Base-by-base conservation (phyloP, 768 basidiomycete species). In the Suillus subaureus region DNA sequence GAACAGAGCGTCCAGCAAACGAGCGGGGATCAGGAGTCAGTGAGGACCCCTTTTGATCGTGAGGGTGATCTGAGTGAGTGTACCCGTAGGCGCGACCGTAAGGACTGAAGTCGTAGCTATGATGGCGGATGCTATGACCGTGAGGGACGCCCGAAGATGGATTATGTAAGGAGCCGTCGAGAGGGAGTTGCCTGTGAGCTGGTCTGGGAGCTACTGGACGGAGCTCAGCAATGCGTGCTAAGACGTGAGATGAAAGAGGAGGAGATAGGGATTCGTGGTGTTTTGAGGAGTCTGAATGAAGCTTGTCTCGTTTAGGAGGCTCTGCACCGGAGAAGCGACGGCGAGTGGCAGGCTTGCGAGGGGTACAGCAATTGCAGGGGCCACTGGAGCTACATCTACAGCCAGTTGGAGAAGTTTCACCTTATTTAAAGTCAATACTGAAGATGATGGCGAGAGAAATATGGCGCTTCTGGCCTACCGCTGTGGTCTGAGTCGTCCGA, bases 121-220 rank as follows among this genome's bases (percentile, higher is more conserved):
- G 83, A 70, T 83, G 83, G 57, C 84, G 83, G 62, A 69, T 67
- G 15, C 73, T 61, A 61, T 83, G 81, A 21, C 76, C 77, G 62
- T 83, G 81, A 61, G 80, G 75, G n/a, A 78, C 58, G 61, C 76
- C 79, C 8, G 81, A 77, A 6, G 86, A 83, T 21, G 86, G 83
- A 67, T 83, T 75, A 68, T 87, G 86, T 21, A 82, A 62, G 54
- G 80, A 79, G 4, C 84, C 81, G 37, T 74, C 74, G 49, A 66
- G 64, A 47, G 63, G 33, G 26, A 21, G 45, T 39, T 58, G 39
- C 31, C 61, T 71, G 31, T 73, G 71, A 37, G 80, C 67, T 18
- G 88, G 88, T 12, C 87, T 87, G 6, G 91, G 91, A 42, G 91
- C 85, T 23, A 92, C 87, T 3, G 90, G 89, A 8, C 90, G 87